Evolutionary conservation across 1,139 yeast species (phyloP).

Genomic region (Scheffersomyces illinoinensis): DNA sequence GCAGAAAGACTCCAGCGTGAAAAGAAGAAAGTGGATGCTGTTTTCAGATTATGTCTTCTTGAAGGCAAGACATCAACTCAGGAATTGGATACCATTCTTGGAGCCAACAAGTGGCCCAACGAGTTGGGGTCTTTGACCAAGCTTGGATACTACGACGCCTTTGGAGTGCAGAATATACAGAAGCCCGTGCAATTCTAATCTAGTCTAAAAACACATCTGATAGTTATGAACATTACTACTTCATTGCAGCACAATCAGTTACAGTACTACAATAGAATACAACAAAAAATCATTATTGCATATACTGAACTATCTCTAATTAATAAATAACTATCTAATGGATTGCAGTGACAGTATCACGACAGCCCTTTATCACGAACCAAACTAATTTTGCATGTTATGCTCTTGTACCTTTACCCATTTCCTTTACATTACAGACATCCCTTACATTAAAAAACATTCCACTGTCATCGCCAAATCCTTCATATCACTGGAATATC

Average conservation of each 20-base stretch:
- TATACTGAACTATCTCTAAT: background rate
- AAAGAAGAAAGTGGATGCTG: constrained; percentile 47
- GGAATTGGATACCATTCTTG: constrained; percentile 41
- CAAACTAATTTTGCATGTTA: no score
- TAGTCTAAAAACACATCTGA: background rate
- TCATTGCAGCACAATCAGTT: background rate
- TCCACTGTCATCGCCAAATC: background rate
- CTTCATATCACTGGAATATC: constrained; percentile 23
- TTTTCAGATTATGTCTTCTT: constrained; percentile 44
- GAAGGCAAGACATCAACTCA: constrained; percentile 35
- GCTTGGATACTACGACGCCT: constrained; percentile 29
- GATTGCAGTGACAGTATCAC: background rate
- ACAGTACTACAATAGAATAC: background rate
- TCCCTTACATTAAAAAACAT: no score
- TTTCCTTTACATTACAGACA: background rate
- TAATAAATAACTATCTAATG: background rate
- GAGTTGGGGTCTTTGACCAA: constrained; percentile 27
- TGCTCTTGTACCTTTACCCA: background rate
- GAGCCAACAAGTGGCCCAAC: constrained; percentile 31
- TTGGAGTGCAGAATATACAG: constrained; percentile 17
- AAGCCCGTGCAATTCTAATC: background rate
- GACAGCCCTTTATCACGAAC: background rate
- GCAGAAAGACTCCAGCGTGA: constrained; percentile 45
- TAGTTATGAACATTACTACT: background rate
- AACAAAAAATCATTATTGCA: background rate